Percentiles rank a stretch among this genome's conserved stretches.
These are phyloP conservation scores for Backusella parvicylindrica DNA, from an alignment of 192 early-diverging fungal species.

Conservation along the genomic window DNA sequence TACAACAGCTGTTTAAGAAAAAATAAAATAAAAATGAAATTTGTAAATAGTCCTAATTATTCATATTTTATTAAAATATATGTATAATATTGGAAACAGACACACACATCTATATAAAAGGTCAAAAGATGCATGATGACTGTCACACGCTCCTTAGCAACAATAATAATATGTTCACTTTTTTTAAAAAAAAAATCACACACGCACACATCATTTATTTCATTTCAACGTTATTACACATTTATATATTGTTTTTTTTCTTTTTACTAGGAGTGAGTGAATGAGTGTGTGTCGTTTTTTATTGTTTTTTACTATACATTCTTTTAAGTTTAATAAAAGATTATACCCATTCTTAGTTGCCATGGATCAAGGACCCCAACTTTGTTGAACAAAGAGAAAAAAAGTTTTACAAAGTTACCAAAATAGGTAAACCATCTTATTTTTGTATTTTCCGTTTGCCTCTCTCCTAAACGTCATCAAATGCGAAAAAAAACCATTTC, in stretches of 20 bases:
- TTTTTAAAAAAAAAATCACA: background rate
- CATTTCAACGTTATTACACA: background rate
- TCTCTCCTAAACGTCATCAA: background rate
- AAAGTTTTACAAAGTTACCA: background rate
- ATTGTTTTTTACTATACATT: no score
- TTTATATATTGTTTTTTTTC: background rate
- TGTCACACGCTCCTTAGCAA: conserved; percentile 1
- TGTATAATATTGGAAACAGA: background rate
- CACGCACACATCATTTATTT: background rate
- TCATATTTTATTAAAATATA: background rate
- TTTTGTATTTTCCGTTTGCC: background rate
- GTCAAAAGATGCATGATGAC: conserved; percentile 2
- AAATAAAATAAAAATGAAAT: background rate
- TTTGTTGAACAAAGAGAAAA: background rate
- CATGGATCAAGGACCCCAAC: background rate
- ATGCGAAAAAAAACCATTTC: background rate
- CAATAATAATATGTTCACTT: background rate
- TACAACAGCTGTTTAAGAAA: background rate
- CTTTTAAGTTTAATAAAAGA: no score
- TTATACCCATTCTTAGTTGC: no score
- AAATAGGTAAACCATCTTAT: background rate
- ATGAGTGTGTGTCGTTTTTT: no score
- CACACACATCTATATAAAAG: background rate
- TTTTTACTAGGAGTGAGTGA: background rate
- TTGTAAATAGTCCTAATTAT: background rate